These are phyloP conservation scores for Phytophthora litchii DNA, from an alignment of 352 stramenopile species.

Conservation along the genomic window DNA sequence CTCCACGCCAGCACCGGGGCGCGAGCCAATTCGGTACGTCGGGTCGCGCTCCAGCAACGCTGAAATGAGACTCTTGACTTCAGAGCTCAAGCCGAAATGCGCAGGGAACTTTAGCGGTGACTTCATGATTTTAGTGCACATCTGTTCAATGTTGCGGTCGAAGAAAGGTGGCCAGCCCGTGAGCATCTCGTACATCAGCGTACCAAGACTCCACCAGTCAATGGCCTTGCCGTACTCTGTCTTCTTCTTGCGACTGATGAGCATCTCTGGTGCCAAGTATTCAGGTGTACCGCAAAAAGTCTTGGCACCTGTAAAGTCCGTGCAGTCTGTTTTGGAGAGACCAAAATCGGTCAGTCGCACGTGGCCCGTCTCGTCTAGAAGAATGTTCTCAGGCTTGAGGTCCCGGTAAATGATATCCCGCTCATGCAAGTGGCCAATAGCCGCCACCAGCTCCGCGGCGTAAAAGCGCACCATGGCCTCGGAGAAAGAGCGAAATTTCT, in stretches of 20 bases:
- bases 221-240: slow-evolving; percentile 92
- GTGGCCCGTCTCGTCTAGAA: slow-evolving; percentile 92
- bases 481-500: slow-evolving; percentile 91
- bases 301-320: slow-evolving; percentile 76
- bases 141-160: slow-evolving; percentile 90
- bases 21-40: slow-evolving; percentile 71
- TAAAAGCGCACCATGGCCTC: slow-evolving; percentile 93
- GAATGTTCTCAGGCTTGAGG: slow-evolving; percentile 94
- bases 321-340: slow-evolving; percentile 90
- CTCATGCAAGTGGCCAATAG: slow-evolving; percentile 89
- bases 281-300: slow-evolving; percentile 91
- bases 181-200: slow-evolving; percentile 95
- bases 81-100: slow-evolving; percentile 74
- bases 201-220: slow-evolving; percentile 95
- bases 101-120: slow-evolving; percentile 87
- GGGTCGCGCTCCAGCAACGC: slow-evolving; percentile 78
- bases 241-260: slow-evolving; percentile 89
- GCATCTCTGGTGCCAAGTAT: slow-evolving; percentile 90
- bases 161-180: slow-evolving; percentile 94
- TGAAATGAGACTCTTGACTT: slow-evolving; percentile 83
- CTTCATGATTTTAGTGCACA: slow-evolving; percentile 93
- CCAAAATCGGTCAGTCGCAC: slow-evolving; percentile 94
- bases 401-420: slow-evolving; percentile 94
- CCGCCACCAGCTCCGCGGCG: slow-evolving; percentile 93
- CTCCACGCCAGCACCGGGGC: slow-evolving; percentile 62